Evolutionary conservation across 2,329 filamentous ascomycete species (phyloP), one percentile per base, ranked within the genome.

Genomic region (Davidsoniella virescens): DNA sequence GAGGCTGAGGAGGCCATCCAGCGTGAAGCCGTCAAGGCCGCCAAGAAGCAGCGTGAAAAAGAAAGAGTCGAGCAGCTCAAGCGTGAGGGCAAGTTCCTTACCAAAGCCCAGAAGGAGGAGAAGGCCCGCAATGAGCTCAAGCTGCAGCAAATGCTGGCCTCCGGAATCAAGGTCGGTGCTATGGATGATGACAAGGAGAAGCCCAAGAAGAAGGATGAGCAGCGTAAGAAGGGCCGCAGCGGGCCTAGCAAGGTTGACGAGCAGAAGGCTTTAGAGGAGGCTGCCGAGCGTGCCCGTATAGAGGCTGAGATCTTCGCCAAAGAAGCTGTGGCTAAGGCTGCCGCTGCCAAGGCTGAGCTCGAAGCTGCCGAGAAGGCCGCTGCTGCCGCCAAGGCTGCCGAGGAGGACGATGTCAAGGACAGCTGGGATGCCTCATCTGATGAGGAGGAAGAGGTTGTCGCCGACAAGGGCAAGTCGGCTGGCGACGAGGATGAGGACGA

Each of bases 351-450:
- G 61, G 76, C 74, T 4, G 74, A 73, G 49, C 71, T 66, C 2
- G 75, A 77, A 54, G 73, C 70, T 25, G 71, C 71, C 29, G 70
- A 69, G 39, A 70, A 70, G 50, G 72, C 72, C 16, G 67, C 67
- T 26, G 73, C 78, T 59, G 71, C 75, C 47, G 73, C 70, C 12
- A 68, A 61, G 3, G 70, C 71, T 47, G 87, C 84, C 26, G 84
- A 80, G 23, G 84, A 84, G 44, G 77, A 84, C 23, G 80, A 82
- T 14, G 74, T 94, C 60, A 95, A 95, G 67, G 90, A 95, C 57
- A 90, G 82, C 69, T 96, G 90, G 90, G 90, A 96, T 63, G 87
- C 84, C 33, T 83, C 87, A 50, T 81, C 79, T 2, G 84, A 85
- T 45, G 82, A 85, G 5, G 84, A 87, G 59, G 65, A 68, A 61